Evolutionary conservation across 2,329 filamentous ascomycete genomes (phyloP).

Genomic region (Colletotrichum siamense): DNA sequence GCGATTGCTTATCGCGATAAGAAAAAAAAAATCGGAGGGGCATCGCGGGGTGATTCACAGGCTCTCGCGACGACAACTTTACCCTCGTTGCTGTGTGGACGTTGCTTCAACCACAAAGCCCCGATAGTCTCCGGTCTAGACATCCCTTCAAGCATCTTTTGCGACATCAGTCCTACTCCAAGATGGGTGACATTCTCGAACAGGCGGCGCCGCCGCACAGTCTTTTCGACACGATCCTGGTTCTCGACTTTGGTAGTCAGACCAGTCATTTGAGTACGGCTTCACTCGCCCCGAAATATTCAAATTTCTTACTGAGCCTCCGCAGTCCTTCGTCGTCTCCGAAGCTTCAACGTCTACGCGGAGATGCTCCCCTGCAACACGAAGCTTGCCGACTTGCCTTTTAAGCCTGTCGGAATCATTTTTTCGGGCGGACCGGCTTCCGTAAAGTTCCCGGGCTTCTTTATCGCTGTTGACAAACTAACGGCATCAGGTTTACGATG

Average conservation of each 20-base stretch:
- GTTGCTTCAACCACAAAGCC: not conserved
- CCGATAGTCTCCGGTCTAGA: not conserved
- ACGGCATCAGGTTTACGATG: not conserved
- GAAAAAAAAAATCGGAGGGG: not conserved
- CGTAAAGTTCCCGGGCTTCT: not conserved
- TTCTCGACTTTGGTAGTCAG: conserved; percentile 66
- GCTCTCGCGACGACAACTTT: not conserved
- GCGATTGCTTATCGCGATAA: not conserved
- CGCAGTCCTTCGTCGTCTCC: conserved; percentile 69
- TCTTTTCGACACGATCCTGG: conserved; percentile 65
- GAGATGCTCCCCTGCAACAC: conserved; percentile 90
- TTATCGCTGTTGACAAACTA: not conserved
- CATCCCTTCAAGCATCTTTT: not conserved
- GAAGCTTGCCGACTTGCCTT: conserved; percentile 77
- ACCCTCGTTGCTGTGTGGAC: not conserved
- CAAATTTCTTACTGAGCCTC: not conserved
- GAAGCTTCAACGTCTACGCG: conserved; percentile 81
- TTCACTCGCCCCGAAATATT: conserved; percentile 76
- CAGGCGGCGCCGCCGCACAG: conserved; percentile 39
- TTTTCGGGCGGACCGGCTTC: conserved; percentile 40
- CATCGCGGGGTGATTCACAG: not conserved
- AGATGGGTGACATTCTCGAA: not conserved
- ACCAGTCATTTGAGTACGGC: not conserved
- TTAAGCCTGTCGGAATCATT: conserved; percentile 85
- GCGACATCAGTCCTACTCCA: not conserved